Evolutionary conservation across 495 filamentous ascomycete species (phyloP).

Genomic region (Parathielavia hyrcaniae): DNA sequence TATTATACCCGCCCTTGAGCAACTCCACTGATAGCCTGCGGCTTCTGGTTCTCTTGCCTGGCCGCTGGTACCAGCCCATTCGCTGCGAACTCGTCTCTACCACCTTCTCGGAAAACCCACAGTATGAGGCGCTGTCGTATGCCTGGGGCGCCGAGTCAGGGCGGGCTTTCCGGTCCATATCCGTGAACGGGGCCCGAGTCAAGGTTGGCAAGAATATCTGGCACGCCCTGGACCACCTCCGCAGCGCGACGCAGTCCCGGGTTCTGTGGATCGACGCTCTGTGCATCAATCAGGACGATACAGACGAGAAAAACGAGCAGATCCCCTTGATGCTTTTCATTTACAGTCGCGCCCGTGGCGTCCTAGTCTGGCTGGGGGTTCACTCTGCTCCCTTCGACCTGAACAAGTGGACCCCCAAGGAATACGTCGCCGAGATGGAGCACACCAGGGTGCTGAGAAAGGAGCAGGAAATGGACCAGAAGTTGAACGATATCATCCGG

Average conservation of each 20-base stretch:
- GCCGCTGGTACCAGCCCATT: background rate
- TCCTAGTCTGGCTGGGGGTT: background rate
- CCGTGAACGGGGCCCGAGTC: background rate
- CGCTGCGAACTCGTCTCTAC: background rate
- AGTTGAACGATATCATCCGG: background rate
- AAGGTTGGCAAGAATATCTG: background rate
- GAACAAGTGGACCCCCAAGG: background rate
- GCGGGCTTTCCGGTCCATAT: background rate
- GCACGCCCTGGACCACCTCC: background rate
- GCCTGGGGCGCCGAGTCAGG: background rate
- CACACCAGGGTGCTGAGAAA: background rate
- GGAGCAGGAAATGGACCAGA: background rate
- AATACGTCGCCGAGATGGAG: background rate
- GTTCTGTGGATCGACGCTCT: background rate
- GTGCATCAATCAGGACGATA: background rate
- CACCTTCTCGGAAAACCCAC: background rate
- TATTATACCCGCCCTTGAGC: background rate
- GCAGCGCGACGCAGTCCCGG: background rate
- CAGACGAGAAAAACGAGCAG: background rate
- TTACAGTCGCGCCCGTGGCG: background rate
- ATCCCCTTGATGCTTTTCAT: background rate
- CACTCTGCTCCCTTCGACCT: background rate
- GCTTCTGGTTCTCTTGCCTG: background rate
- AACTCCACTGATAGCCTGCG: background rate
- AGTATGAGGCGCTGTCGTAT: background rate